Percentiles rank a stretch among this genome's conserved stretches.
Evolutionary conservation across 805 yeast species (phyloP).

Genomic region (Cyberlindnera japonica): DNA sequence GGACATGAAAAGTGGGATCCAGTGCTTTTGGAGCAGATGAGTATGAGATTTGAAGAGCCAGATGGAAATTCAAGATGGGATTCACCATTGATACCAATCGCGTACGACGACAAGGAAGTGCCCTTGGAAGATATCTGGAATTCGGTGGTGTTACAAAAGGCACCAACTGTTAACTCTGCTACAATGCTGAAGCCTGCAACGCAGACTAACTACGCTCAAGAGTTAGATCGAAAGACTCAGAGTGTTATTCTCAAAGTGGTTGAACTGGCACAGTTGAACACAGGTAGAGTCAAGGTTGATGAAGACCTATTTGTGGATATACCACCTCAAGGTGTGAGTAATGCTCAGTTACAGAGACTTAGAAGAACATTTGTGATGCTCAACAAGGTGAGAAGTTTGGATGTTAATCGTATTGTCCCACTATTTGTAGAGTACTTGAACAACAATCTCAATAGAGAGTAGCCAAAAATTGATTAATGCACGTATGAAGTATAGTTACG

Average conservation of each 20-base stretch:
- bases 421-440: slow-evolving; percentile 77
- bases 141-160: slow-evolving; percentile 47
- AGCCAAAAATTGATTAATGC: background rate
- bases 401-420: slow-evolving; percentile 60
- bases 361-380: slow-evolving; percentile 79
- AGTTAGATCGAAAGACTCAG: slow-evolving; percentile 69
- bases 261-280: slow-evolving; percentile 54
- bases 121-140: slow-evolving; percentile 69
- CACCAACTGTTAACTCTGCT: slow-evolving; percentile 79
- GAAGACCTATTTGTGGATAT: slow-evolving; percentile 50
- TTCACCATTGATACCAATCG: slow-evolving; percentile 76
- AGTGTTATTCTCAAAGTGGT: slow-evolving; percentile 58
- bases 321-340: slow-evolving; percentile 58
- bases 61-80: slow-evolving; percentile 87
- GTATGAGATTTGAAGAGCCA: slow-evolving; percentile 92
- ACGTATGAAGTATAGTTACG: background rate
- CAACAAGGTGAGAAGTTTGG: slow-evolving; percentile 76
- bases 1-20: slow-evolving; percentile 53
- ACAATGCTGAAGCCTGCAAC: slow-evolving; percentile 79
- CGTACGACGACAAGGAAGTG: slow-evolving; percentile 46
- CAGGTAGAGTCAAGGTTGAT: slow-evolving; percentile 36
- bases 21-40: slow-evolving; percentile 59
- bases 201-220: slow-evolving; percentile 70
- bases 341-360: slow-evolving; percentile 78
- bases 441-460: slow-evolving; percentile 40